A percentile compares a stretch with the other conserved stretches of the same genome.
Conservation (phyloP, 768 basidiomycete species). For the Multifurca ochricompacta region DNA sequence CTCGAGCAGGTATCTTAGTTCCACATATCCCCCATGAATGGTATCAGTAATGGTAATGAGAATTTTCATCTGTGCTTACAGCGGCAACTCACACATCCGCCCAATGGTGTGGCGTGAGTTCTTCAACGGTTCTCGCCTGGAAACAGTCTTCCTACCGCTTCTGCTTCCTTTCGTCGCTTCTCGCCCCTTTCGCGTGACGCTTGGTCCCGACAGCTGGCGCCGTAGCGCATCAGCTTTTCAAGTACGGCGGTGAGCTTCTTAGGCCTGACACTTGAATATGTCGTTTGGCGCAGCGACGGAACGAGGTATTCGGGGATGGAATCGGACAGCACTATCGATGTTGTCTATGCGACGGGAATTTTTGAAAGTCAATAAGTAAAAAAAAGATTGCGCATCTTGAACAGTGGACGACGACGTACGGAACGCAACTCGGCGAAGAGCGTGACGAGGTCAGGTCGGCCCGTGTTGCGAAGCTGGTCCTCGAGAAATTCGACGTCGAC, state of each 20-base stretch:
- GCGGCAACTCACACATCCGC: not conserved
- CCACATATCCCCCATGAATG: constrained; percentile 15
- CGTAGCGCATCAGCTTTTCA: constrained; percentile 70
- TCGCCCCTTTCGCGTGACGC: constrained; percentile 59
- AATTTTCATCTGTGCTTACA: constrained; percentile 13
- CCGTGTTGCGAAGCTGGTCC: constrained; percentile 72
- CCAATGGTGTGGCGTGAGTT: not conserved
- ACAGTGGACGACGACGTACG: constrained; percentile 39
- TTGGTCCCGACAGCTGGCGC: constrained; percentile 51
- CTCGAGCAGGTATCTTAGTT: constrained; percentile 19
- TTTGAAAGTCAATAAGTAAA: not conserved
- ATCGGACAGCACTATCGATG: constrained; percentile 64
- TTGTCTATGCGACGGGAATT: constrained; percentile 37
- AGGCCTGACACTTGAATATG: constrained; percentile 58
- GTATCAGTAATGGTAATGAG: constrained; percentile 16
- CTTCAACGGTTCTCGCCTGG: constrained; percentile 55
- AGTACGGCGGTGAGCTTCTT: constrained; percentile 66
- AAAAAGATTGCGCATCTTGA: not conserved
- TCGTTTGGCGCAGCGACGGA: constrained; percentile 57
- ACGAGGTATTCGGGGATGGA: constrained; percentile 75
- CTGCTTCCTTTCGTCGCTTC: constrained; percentile 68
- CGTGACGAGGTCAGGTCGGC: constrained; percentile 56
- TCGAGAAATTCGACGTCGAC: constrained; percentile 87
- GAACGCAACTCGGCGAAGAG: constrained; percentile 75
- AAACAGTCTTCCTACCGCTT: constrained; percentile 65